phyloP scores from a whole-genome alignment of 2,329 filamentous ascomycete genomes.

The Beauveria scarabaeidicola region DNA sequence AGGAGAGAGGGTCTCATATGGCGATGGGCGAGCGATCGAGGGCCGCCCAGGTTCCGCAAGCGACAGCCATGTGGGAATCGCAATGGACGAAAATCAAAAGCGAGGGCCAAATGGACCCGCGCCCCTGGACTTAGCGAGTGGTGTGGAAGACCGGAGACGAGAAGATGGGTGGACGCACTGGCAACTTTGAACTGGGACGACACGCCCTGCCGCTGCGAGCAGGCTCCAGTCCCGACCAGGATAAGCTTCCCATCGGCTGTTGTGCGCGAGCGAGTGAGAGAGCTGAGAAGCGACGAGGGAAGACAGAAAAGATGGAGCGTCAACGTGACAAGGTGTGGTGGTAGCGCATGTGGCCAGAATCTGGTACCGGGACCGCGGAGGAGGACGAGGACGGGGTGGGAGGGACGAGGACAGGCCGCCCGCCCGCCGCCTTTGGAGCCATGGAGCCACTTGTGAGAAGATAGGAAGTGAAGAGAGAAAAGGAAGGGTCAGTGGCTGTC shows the following conservation, averaged over 20 bases:
- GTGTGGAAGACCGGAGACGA: not conserved
- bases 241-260: slow-evolving; percentile 3
- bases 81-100: not conserved
- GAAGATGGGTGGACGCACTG: not conserved
- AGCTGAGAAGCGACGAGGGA: not conserved
- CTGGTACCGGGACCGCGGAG: slow-evolving; percentile 4
- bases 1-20: too few species aligned
- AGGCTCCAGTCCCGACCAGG: slow-evolving; percentile 1
- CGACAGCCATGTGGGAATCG: not conserved
- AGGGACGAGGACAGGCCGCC: not conserved
- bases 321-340: not conserved
- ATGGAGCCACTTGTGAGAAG: too few species aligned
- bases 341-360: slow-evolving; percentile 3
- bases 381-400: not conserved
- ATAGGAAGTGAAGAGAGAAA: not conserved
- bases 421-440: not conserved
- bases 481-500: not conserved
- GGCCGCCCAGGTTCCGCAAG: slow-evolving; percentile 1
- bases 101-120: not conserved
- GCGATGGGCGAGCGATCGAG: not conserved
- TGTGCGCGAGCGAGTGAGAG: not conserved
- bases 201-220: slow-evolving; percentile 1
- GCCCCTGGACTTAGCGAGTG: slow-evolving; percentile 5
- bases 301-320: not conserved
- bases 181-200: not conserved